Conservation (phyloP, 768 basidiomycete genomes). For the Cantharellus cinnabarinus region DNA sequence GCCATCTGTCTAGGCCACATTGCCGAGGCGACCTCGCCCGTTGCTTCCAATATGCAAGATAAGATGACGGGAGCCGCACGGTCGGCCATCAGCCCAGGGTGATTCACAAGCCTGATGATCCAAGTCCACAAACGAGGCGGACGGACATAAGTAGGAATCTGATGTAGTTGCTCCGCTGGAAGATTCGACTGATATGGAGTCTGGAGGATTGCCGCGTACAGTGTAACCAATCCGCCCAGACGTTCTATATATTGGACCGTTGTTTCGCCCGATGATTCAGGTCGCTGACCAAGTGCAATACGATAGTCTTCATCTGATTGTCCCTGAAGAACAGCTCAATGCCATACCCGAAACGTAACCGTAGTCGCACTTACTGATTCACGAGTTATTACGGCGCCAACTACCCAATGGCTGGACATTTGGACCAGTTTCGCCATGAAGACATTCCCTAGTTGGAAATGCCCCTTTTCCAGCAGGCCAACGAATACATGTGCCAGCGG, state of each 20-base stretch:
- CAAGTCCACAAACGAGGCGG: constrained; percentile 50
- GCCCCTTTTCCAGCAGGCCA: constrained; percentile 33
- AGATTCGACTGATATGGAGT: constrained; percentile 7
- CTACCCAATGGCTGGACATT: constrained; percentile 71
- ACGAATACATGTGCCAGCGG: constrained; percentile 66
- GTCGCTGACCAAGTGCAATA: constrained; percentile 18
- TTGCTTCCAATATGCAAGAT: neutral
- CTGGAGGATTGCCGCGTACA: constrained; percentile 60
- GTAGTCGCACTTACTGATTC: constrained; percentile 25
- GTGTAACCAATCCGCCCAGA: constrained; percentile 59
- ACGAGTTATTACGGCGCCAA: constrained; percentile 41
- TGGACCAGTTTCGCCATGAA: constrained; percentile 76
- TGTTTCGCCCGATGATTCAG: constrained; percentile 26
- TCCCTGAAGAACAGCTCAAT: constrained; percentile 9
- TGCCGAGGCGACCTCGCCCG: constrained; percentile 3
- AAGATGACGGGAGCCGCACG: constrained; percentile 38
- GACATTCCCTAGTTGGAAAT: constrained; percentile 43
- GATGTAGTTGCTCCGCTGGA: constrained; percentile 11
- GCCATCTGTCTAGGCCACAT: constrained; percentile 6
- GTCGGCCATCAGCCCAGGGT: constrained; percentile 31
- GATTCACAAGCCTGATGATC: constrained; percentile 40
- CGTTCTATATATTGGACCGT: constrained; percentile 42
- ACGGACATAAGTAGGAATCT: constrained; percentile 35
- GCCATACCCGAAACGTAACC: neutral
- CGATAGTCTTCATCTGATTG: constrained; percentile 20